A percentile compares a stretch with the other conserved stretches of the same genome.
Evolutionary conservation across 108 stramenopile genomes (phyloP).

Genomic region (Pseudonitzschia multiseries): DNA sequence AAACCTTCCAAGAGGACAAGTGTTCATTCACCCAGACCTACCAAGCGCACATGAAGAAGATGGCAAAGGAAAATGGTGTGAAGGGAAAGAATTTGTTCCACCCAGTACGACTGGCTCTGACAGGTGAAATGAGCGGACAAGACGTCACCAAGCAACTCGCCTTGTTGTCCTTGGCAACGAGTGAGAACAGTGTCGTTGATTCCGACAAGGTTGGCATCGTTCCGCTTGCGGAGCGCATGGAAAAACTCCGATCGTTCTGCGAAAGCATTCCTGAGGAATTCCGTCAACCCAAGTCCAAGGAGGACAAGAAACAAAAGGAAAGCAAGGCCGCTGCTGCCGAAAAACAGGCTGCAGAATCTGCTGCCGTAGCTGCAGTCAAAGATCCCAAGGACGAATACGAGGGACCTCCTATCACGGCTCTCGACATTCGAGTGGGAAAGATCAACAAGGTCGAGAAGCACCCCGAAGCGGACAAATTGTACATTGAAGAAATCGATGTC

Average conservation of each 20-base stretch:
- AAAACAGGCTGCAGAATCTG: slow-evolving; percentile 13
- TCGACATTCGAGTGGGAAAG: slow-evolving; percentile 91
- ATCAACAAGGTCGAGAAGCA: slow-evolving; percentile 95
- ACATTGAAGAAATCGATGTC: slow-evolving; percentile 98
- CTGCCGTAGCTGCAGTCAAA: slow-evolving; percentile 24
- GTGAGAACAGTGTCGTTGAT: slow-evolving; percentile 62
- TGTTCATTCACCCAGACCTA: slow-evolving; percentile 58
- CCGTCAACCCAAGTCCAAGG: slow-evolving; percentile 33
- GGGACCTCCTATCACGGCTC: slow-evolving; percentile 83
- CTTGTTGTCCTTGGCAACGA: slow-evolving; percentile 66
- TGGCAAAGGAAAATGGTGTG: slow-evolving; percentile 82
- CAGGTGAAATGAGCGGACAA: slow-evolving; percentile 96
- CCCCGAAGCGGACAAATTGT: slow-evolving; percentile 94
- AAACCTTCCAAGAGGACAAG: slow-evolving; percentile 80
- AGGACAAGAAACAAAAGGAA: slow-evolving; percentile 20
- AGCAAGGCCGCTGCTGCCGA: slow-evolving; percentile 13
- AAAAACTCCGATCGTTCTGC: slow-evolving; percentile 63
- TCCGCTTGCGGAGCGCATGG: slow-evolving; percentile 56
- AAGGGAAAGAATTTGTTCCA: slow-evolving; percentile 95
- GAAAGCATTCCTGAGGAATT: slow-evolving; percentile 82
- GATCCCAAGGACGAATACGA: slow-evolving; percentile 78
- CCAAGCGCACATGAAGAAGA: slow-evolving; percentile 80
- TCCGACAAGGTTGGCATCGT: slow-evolving; percentile 59
- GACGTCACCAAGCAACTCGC: slow-evolving; percentile 94
- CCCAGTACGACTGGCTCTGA: slow-evolving; percentile 90